Base-by-base conservation (phyloP, 805 yeast species). In the Spathaspora sp. region DNA sequence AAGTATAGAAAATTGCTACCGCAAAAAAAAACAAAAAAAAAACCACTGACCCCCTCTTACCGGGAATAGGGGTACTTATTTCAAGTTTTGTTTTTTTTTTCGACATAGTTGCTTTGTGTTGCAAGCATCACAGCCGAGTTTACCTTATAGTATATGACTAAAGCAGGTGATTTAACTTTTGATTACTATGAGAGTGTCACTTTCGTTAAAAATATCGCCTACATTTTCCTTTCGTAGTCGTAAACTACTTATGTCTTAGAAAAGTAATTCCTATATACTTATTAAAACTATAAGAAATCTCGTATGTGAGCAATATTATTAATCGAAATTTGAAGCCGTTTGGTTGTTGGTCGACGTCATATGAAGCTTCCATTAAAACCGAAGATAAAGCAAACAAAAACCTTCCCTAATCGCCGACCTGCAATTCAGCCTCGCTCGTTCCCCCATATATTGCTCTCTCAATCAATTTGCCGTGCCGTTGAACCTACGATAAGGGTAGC, bases 51-150 rank as follows among this genome's bases (percentile, higher is more conserved):
- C 52, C 54, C 42, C 28, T 49, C 42, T 38, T 51, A 53, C 16
- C 42, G 19, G 54, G 56, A 53, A 53, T 53, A 53, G 56, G 56
- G 54, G 56, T 50, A 51, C n/a, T 12, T 20, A 11, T 44, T 31
- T 23, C 26, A 23, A 23, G 17, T 44, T 44, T 44, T 42, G 3
- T 17, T 42, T 42, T 42, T 42, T 10, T 42, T 18, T 9, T 7
- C 44, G 26, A n/a, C n/a, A n/a, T n/a, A n/a, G 11, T 42, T 42
- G n/a, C 18, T 40, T 40, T 17, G 11, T 12, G 11, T 40, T 44
- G 16, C 26, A 3, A 23, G 26, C 26, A 9, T 44, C 40, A 35
- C 40, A 35, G 40, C 40, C 40, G 40, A 35, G 40, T 35, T 35
- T 35, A n/a, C 40, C 40, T 11, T 14, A 35, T 14, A 9, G 32